Base-by-base conservation (phyloP, 2,329 filamentous ascomycete species). In the Colletotrichum spaethianum region DNA sequence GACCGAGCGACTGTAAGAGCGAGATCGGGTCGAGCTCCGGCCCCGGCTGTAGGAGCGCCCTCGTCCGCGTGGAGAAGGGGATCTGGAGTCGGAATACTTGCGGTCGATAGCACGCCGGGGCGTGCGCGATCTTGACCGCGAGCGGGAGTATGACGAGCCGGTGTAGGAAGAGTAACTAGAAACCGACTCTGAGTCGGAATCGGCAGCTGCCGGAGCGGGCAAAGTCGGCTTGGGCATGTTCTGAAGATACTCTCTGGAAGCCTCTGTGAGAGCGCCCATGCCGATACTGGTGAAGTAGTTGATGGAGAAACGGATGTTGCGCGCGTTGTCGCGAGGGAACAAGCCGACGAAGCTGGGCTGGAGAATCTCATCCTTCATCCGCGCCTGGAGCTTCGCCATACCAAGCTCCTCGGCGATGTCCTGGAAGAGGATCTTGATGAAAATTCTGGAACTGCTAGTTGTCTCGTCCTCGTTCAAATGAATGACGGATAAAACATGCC, bases 241-340 rank as follows among this genome's bases (percentile, higher is more conserved):
- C 80, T 95, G 93, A 68, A 99, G 88, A 79, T 93, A 91, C 78
- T 97, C 94, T 81, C 96, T 92, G 94, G 98, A 97, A 75, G 95
- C 93, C 80, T 99, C 96, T 2, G 96, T 99, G 73, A 99, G 88
- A 31, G 90, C 91, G 80, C 96, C 96, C 93, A 99, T 97, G 70
- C 95, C 95, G 78, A 99, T 97, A 78, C 95, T 96, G 12, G 96
- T 99, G 82, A 99, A 98, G 87, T 98, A 99, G 84, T 99, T 99
- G 91, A 99, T 98, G 62, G 95, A 94, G 86, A 99, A 99, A 65
- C 96, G 92, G 48, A 95, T 95, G 82, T 98, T 96, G 79, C 94
- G 92, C 31, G 95, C 91, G 78, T 95, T 94, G 80, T 98, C 95
- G 73, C 87, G 92, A 0, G 96, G 96, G 87, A 99, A 98, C 53